Evolutionary conservation across 768 basidiomycete genomes (phyloP), one percentile per base, ranked within the genome.

Genomic region (Melanogaster broomeanus): DNA sequence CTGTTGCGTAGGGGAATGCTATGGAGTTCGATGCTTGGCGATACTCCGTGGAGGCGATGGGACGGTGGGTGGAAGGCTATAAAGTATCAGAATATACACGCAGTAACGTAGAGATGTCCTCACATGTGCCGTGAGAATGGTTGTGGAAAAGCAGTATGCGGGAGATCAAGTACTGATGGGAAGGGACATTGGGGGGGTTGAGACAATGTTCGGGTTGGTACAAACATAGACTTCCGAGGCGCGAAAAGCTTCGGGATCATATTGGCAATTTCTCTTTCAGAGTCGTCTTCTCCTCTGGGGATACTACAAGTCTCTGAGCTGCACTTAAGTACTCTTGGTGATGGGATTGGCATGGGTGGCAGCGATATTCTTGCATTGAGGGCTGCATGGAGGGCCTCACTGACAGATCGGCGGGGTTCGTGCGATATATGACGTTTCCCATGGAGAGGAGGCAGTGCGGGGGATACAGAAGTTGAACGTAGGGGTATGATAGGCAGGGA

Each of bases 401-500:
- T 45, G 52, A 65, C 52, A 22, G 65, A 60, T 13, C 56, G 52
- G 30, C 49, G 60, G 44, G 27, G 31, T 39, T 53, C 41, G 19
- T 39, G 53, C 0, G 61, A 45, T 12, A 52, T 39, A 30, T 49
- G n/a, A 22, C 13, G 38, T 28, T 55, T 53, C 45, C 35, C 22
- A 50, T 60, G 41, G 48, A 49, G 42, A 54, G 62, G 43, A 60
- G 60, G 45, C 56, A 50, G 42, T 42, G 53, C 50, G 41, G 62
- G 39, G 27, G 52, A 55, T 42, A 56, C 48, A 38, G 55, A 63
- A 35, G 54, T 48, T 50, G 61, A 60, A 43, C 49, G 41, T 16
- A 33, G 30, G n/a, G 60, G 46, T 49, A 45, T 49, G 60, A 22
- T 69, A 61, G 9, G 78, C 70, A 69, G 50, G 13, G 77, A 62